Percentiles rank a stretch among this genome's conserved stretches.
Conservation (phyloP, 768 basidiomycete species). For the Lentinula sp. region DNA sequence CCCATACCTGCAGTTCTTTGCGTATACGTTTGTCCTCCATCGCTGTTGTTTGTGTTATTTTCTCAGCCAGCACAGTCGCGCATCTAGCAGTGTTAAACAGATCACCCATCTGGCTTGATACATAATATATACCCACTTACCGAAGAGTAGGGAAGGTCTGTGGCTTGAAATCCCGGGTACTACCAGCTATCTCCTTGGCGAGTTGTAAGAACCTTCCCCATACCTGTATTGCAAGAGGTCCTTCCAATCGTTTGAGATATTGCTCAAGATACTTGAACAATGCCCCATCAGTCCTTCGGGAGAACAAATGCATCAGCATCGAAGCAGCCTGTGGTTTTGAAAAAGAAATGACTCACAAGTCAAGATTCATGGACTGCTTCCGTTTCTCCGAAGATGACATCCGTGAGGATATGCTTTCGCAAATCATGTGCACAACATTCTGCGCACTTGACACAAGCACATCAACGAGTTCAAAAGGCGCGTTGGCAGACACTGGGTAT, state of each 20-base stretch:
- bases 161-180: slow-evolving; percentile 59
- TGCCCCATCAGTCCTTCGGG: slow-evolving; percentile 54
- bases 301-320: slow-evolving; percentile 2
- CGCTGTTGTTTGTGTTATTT: slow-evolving; percentile 82
- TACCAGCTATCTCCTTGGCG: slow-evolving; percentile 69
- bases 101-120: not conserved
- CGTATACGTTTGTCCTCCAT: slow-evolving; percentile 85
- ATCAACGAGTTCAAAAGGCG: slow-evolving; percentile 80
- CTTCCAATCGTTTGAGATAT: slow-evolving; percentile 79
- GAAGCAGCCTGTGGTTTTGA: not conserved
- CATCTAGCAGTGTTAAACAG: slow-evolving; percentile 41
- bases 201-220: slow-evolving; percentile 79
- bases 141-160: slow-evolving; percentile 69
- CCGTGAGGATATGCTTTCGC: slow-evolving; percentile 71
- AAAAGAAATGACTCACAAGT: slow-evolving; percentile 48
- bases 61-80: slow-evolving; percentile 72
- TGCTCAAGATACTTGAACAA: slow-evolving; percentile 87
- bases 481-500: slow-evolving; percentile 33
- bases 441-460: slow-evolving; percentile 80
- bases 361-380: slow-evolving; percentile 56
- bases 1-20: slow-evolving; percentile 76
- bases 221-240: slow-evolving; percentile 88
- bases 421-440: slow-evolving; percentile 81
- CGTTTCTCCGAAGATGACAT: slow-evolving; percentile 53
- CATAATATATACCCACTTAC: slow-evolving; percentile 31